Conservation (phyloP, 192 early-diverging fungal species). For the Dispira simplex region DNA sequence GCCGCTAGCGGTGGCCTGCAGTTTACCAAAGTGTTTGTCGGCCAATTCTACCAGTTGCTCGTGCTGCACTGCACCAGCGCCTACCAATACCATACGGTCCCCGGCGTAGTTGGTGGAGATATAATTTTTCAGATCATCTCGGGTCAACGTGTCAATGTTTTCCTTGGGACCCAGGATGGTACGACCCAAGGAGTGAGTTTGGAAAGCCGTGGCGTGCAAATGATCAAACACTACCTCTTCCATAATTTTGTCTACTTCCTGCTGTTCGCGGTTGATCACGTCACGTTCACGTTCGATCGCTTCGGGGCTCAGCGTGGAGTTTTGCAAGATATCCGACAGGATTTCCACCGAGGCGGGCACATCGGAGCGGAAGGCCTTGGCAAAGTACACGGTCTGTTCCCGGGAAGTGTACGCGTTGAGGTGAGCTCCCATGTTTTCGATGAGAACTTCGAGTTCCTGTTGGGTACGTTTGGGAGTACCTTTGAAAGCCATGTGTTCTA, state of each 20-base stretch:
- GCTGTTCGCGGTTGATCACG: constrained; percentile 90
- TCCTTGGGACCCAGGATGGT: constrained; percentile 91
- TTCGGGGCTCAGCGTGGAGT: constrained; percentile 61
- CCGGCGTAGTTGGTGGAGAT: constrained; percentile 91
- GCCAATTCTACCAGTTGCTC: constrained; percentile 85
- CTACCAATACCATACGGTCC: constrained; percentile 93
- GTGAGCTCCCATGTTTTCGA: constrained; percentile 98
- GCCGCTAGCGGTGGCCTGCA: constrained; percentile 41
- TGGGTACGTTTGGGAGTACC: constrained; percentile 80
- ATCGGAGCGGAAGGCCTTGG: constrained; percentile 82
- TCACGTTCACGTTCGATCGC: constrained; percentile 96
- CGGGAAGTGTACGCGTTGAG: constrained; percentile 98
- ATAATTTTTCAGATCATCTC: constrained; percentile 75
- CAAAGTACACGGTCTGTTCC: constrained; percentile 98
- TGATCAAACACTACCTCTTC: constrained; percentile 99
- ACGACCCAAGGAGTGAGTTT: constrained; percentile 69
- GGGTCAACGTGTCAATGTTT: constrained; percentile 83
- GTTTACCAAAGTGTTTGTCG: constrained; percentile 75
- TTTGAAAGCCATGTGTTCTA: constrained; percentile 99
- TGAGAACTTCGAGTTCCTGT: constrained; percentile 81
- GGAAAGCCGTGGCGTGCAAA: constrained; percentile 90
- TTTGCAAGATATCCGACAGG: constrained; percentile 88
- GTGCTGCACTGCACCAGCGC: constrained; percentile 85
- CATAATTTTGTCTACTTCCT: constrained; percentile 84
- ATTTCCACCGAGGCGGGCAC: constrained; percentile 82